Evolutionary conservation across 352 stramenopile species (phyloP).

Genomic region (Phytopythium delawarense): DNA sequence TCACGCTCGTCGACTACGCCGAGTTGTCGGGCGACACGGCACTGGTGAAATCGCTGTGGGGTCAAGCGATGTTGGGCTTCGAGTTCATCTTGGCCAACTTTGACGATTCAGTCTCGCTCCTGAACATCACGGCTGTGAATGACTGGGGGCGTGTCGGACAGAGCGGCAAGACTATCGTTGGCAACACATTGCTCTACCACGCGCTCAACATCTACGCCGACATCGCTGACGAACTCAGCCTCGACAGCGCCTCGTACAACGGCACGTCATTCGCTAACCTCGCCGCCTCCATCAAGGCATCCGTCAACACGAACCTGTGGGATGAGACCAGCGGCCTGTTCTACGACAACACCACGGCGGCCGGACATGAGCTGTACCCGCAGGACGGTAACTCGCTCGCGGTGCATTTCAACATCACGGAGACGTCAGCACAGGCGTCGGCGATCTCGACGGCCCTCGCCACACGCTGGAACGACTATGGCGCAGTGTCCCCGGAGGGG

Average conservation of each 20-base stretch:
- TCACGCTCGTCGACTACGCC: constrained; percentile 29
- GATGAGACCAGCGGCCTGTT: constrained; percentile 17
- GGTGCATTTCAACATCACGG: constrained; percentile 27
- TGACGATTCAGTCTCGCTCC: constrained; percentile 17
- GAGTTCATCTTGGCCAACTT: constrained; percentile 26
- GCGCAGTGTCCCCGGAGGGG: constrained; percentile 25
- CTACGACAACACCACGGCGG: constrained; percentile 28
- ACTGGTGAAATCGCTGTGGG: constrained; percentile 17
- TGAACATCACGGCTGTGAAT: constrained; percentile 18
- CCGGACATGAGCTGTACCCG: constrained; percentile 14
- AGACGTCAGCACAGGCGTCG: constrained; percentile 13
- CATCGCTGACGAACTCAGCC: constrained; percentile 11
- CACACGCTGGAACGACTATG: constrained; percentile 26
- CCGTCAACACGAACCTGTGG: constrained; percentile 29
- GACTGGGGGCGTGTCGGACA: constrained; percentile 34
- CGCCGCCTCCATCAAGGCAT: constrained; percentile 17
- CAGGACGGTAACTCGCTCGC: constrained; percentile 32
- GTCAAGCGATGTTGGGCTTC: constrained; percentile 21
- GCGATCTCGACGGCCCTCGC: constrained; percentile 15
- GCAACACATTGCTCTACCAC: constrained; percentile 31
- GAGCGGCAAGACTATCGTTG: constrained; percentile 32
- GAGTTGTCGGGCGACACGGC: constrained; percentile 17
- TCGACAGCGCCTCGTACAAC: constrained; percentile 14
- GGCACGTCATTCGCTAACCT: constrained; percentile 17
- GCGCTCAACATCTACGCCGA: constrained; percentile 15